Evolutionary conservation across 495 filamentous ascomycete species (phyloP), one percentile per base, ranked within the genome.

Genomic region (Hypoxylon rickii): DNA sequence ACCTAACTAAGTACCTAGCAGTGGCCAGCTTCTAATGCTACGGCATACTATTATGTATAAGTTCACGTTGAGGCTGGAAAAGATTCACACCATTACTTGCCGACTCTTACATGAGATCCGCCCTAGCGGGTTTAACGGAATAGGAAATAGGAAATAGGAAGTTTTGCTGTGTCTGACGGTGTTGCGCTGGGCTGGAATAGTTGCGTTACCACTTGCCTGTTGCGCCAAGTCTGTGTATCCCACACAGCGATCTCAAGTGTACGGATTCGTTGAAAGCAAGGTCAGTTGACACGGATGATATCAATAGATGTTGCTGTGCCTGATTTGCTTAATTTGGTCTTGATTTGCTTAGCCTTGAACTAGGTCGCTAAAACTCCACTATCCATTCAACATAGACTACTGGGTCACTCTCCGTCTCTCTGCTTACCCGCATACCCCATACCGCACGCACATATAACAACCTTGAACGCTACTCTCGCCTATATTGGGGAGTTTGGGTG

Each of bases 221-320:
- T n/a, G 56, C 33, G 32, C 26, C 39, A 46, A 53, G 53, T 32
- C 41, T 54, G 53, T 63, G 59, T 58, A 49, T 57, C 53, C 58
- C 59, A 42, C 26, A 44, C 15, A 52, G 53, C 33, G 53, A 58
- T 63, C 44, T 48, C 26, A 56, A 29, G 38, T 44, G 52, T 44
- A 53, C 38, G 47, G 38, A 62, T 62, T 53, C 26, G 59, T 24
- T 63, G 59, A 38, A 53, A 63, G 15, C 48, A 40, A 15, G 53
- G 59, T 63, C 59, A 63, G 59, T 63, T 63, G 59, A 63, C 59
- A 63, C 53, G 49, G 59, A 31, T 33, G 34, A 29, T 49, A 50
- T 24, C 47, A 22, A 52, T 16, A 2, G n/a, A n/a, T n/a, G n/a
- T 55, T 44, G 32, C 15, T 20, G 22, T 18, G 48, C 48, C 41